A percentile compares a stretch with the other conserved stretches of the same genome.
Conservation (phyloP, 1,139 yeast genomes). For the Blastobotrys raffinosifermentans region DNA sequence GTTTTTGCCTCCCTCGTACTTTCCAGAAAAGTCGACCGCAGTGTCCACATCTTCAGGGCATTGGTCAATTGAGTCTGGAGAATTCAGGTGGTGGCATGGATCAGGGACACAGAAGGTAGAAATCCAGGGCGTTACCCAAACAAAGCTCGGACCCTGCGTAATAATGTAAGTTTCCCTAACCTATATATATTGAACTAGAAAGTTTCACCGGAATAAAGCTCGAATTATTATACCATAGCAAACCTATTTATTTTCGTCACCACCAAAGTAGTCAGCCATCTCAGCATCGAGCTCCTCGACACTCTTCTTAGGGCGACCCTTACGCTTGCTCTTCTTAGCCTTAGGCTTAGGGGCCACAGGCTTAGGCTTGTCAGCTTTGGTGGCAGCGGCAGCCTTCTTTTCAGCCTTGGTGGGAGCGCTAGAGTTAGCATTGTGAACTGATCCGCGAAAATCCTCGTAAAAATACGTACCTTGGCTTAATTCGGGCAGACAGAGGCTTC, state of each 20-base stretch:
- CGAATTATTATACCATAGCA: constrained; percentile 4
- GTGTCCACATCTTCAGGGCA: constrained; percentile 52
- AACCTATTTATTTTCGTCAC: constrained; percentile 3
- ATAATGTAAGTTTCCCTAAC: constrained; percentile 15
- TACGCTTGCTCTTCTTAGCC: constrained; percentile 30
- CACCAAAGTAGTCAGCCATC: constrained; percentile 75
- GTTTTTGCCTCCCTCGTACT: constrained; percentile 69
- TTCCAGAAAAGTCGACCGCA: constrained; percentile 42
- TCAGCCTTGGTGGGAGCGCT: constrained; percentile 19
- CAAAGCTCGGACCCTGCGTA: constrained; percentile 16
- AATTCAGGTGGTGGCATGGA: constrained; percentile 61
- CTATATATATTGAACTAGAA: neutral
- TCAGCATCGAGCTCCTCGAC: constrained; percentile 90
- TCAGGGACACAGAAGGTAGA: constrained; percentile 26
- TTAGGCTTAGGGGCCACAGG: constrained; percentile 25
- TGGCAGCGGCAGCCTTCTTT: constrained; percentile 21
- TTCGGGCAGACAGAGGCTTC: constrained; percentile 70
- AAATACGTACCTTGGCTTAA: constrained; percentile 45
- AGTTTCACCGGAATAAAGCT: constrained; percentile 1
- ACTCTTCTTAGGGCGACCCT: constrained; percentile 60
- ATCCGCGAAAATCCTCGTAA: neutral
- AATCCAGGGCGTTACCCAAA: constrained; percentile 21
- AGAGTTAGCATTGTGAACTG: constrained; percentile 20
- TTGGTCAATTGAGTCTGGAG: constrained; percentile 44
- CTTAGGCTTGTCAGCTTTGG: constrained; percentile 11